These are phyloP conservation scores for Dictyostelium discoideum DNA, from an alignment of 78 protist species.

Conservation along the genomic window DNA sequence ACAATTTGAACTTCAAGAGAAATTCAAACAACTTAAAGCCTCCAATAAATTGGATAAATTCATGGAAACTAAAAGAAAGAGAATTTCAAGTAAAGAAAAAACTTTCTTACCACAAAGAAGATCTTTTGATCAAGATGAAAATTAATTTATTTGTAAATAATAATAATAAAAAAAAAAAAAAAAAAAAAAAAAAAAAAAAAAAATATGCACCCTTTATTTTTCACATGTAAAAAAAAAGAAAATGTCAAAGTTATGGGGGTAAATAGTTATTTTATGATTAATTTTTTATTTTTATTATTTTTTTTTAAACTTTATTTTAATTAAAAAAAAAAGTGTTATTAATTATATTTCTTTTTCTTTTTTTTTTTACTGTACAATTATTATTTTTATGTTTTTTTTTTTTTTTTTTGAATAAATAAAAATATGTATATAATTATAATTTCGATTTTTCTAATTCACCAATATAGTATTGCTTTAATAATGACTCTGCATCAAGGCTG, in stretches of 20 bases:
- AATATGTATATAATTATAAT: too few relatives aligned
- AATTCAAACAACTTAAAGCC: slow-evolving; percentile 46
- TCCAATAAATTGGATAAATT: slow-evolving; percentile 29
- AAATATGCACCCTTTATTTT: too few relatives aligned
- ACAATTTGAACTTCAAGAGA: slow-evolving; percentile 58
- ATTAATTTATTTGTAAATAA: background rate
- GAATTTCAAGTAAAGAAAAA: slow-evolving; percentile 18
- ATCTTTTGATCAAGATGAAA: background rate
- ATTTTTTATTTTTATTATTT: background rate
- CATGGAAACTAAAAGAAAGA: slow-evolving; percentile 64
- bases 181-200: background rate
- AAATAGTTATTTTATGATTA: background rate
- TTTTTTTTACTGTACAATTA: background rate
- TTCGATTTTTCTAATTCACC: background rate
- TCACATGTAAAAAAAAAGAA: too few relatives aligned
- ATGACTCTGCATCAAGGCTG: slow-evolving; percentile 3
- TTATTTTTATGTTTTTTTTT: background rate
- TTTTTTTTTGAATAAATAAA: too few relatives aligned
- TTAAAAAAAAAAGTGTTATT: background rate
- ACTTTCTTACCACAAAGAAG: slow-evolving; percentile 28
- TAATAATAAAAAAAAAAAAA: background rate
- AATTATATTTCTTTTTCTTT: background rate
- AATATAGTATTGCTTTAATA: slow-evolving; percentile 31
- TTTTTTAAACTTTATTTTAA: background rate
- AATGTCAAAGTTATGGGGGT: too few relatives aligned